phyloP scores from a whole-genome alignment of 352 stramenopile genomes.

The Pelagophyceae sp. region DNA sequence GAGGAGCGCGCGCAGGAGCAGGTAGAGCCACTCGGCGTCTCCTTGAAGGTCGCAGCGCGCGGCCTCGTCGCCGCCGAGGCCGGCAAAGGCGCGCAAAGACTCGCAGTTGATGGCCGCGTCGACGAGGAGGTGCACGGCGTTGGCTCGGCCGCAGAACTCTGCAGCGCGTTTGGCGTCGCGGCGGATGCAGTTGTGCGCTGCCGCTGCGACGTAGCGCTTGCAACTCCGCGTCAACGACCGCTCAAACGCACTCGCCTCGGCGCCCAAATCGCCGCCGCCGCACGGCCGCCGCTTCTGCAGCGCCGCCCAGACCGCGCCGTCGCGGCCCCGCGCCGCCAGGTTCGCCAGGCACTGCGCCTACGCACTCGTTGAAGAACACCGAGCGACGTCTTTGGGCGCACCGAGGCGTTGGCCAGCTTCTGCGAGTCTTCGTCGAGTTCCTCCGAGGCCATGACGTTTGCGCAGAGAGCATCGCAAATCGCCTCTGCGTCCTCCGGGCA shows the following conservation, averaged over 20 bases:
- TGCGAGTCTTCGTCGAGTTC: too few relatives aligned
- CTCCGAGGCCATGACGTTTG: background rate
- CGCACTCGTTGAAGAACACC: too few relatives aligned
- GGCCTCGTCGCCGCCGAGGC: background rate
- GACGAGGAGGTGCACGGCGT: background rate
- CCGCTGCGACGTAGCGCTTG: background rate
- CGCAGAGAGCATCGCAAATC: background rate
- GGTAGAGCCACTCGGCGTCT: background rate
- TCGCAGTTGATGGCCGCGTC: background rate
- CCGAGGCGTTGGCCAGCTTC: background rate
- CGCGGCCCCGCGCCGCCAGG: background rate
- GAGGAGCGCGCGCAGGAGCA: background rate
- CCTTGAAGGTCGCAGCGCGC: background rate
- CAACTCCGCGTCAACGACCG: background rate
- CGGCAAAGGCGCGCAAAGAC: background rate
- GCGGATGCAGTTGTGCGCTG: background rate
- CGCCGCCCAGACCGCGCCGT: too few relatives aligned
- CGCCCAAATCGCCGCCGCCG: background rate
- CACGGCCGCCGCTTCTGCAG: background rate
- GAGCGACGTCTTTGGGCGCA: too few relatives aligned
- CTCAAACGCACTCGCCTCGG: background rate
- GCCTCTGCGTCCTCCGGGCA: background rate
- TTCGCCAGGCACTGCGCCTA: background rate
- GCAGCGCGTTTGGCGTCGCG: background rate
- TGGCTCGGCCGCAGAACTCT: background rate